Conservation (phyloP, 371 early-diverging fungal genomes). For the Chytridiales sp. region DNA sequence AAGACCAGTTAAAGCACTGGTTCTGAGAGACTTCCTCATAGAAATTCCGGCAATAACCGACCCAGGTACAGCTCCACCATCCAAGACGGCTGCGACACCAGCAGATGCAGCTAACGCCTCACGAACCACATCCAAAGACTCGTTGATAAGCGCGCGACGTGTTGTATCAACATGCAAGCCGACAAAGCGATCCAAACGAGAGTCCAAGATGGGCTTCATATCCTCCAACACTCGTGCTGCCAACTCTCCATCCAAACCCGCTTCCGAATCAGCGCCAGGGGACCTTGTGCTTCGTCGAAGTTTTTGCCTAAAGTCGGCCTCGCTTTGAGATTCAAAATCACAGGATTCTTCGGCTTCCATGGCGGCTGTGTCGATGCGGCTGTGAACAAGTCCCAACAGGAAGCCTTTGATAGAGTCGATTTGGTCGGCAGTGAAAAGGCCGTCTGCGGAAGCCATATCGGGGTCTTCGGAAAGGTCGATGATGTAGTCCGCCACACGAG, state of each 20-base stretch:
- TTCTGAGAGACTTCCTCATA: too few species aligned
- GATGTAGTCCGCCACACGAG: conserved; percentile 8
- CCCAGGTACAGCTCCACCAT: too few species aligned
- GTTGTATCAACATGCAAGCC: conserved; percentile 12
- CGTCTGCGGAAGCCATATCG: background rate
- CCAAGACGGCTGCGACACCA: too few species aligned
- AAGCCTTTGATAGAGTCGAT: conserved; percentile 8
- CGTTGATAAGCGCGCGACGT: conserved; percentile 6
- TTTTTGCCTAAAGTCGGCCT: background rate
- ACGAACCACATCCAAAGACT: conserved; percentile 1
- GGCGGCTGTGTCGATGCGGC: background rate
- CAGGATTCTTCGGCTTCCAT: background rate
- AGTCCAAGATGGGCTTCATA: background rate
- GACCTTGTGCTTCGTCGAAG: background rate
- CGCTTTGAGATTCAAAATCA: background rate
- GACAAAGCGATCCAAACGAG: conserved; percentile 7
- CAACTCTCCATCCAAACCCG: background rate
- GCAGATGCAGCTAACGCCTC: too few species aligned
- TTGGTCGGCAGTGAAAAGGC: conserved; percentile 3
- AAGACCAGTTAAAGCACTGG: too few species aligned
- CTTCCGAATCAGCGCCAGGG: background rate
- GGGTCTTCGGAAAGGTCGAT: background rate
- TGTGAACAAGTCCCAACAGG: conserved; percentile 8
- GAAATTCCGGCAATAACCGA: too few species aligned
- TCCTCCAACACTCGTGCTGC: conserved; percentile 3